These are phyloP conservation scores for Chaetomiaceae sp. DNA, from an alignment of 2,329 filamentous ascomycete species.

Conservation along the genomic window DNA sequence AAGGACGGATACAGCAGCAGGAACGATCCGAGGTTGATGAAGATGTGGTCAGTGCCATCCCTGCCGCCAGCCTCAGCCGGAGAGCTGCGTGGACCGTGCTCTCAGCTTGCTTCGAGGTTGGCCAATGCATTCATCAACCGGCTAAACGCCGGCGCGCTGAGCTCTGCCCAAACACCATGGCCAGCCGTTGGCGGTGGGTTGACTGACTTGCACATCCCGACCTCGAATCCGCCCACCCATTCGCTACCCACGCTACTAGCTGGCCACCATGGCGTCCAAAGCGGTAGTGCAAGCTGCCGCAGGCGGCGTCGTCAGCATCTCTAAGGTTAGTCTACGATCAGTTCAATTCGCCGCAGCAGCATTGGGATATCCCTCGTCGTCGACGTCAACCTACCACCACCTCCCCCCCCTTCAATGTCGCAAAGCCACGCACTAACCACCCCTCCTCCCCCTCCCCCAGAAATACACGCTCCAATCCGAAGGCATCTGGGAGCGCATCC, in stretches of 20 bases:
- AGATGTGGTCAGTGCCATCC: constrained; percentile 18
- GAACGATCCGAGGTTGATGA: neutral
- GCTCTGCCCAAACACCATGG: too few species aligned
- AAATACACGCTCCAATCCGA: constrained; percentile 93
- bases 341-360: constrained; percentile 6
- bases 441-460: constrained; percentile 40
- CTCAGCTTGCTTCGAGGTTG: neutral
- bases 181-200: too few species aligned
- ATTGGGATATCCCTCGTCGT: constrained; percentile 8
- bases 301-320: constrained; percentile 49
- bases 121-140: constrained; percentile 10
- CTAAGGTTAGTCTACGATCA: constrained; percentile 53
- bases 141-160: constrained; percentile 13
- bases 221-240: constrained; percentile 12
- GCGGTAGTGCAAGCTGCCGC: constrained; percentile 51
- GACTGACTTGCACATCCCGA: constrained; percentile 9
- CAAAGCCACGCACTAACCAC: neutral
- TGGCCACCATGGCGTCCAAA: constrained; percentile 56
- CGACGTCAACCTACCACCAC: too few species aligned
- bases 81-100: too few species aligned
- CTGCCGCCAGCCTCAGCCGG: too few species aligned
- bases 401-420: too few species aligned
- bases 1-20: too few species aligned
- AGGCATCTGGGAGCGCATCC: constrained; percentile 81
- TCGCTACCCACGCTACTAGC: constrained; percentile 7